Evolutionary conservation across 352 stramenopile species (phyloP).

Genomic region (Phytophthora ramorum): DNA sequence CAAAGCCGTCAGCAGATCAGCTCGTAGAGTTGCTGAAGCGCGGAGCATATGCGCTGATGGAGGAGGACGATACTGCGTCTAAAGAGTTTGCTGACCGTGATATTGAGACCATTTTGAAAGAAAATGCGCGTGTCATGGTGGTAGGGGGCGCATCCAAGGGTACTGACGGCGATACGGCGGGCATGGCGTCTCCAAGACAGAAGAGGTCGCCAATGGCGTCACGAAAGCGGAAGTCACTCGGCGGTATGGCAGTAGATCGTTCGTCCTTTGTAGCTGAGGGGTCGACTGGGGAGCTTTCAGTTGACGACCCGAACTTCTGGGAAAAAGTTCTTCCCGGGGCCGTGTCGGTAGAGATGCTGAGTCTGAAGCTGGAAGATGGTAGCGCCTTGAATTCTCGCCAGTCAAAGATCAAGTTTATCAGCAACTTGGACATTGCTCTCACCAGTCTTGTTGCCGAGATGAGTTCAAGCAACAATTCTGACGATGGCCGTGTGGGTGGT

Average conservation of each 20-base stretch:
- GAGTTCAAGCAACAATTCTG: conserved; percentile 49
- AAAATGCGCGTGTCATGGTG: conserved; percentile 83
- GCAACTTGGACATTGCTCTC: conserved; percentile 84
- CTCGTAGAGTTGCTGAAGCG: conserved; percentile 98
- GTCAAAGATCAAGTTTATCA: conserved; percentile 91
- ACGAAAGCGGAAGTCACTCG: conserved; percentile 75
- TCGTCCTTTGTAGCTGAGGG: conserved; percentile 94
- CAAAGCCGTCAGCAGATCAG: conserved; percentile 90
- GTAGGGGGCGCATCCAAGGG: conserved; percentile 53
- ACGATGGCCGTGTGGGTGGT: conserved; percentile 47
- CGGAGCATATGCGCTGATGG: conserved; percentile 98
- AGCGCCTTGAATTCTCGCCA: conserved; percentile 81
- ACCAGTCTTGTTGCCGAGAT: conserved; percentile 74
- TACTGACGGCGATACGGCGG: conserved; percentile 26
- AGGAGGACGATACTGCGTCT: conserved; percentile 95
- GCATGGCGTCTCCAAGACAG: conserved; percentile 30
- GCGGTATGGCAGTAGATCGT: conserved; percentile 83
- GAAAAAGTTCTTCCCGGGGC: conserved; percentile 91
- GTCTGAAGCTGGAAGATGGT: conserved; percentile 87
- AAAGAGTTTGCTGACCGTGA: conserved; percentile 95
- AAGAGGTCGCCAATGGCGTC: conserved; percentile 59
- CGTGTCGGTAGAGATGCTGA: conserved; percentile 89
- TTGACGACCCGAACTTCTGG: conserved; percentile 98
- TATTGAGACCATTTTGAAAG: conserved; percentile 96
- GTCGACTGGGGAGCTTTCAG: conserved; percentile 90